Base-by-base conservation (phyloP, 805 yeast genomes). In the Clavispora phyllophila region DNA sequence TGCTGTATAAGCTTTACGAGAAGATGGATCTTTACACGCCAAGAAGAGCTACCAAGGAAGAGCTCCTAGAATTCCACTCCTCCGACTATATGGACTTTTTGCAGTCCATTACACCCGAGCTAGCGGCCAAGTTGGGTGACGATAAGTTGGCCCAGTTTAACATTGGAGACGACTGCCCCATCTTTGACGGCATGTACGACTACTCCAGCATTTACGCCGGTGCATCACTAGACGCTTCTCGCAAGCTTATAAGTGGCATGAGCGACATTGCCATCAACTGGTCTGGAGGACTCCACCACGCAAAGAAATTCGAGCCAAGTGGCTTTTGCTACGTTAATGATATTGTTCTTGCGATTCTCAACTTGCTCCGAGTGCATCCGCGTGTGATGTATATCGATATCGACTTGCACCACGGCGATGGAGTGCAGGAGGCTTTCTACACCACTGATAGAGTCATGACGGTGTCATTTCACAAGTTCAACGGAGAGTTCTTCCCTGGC, bases 281-380 rank as follows among this genome's bases (percentile, higher is more conserved):
- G 87, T 86, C 95, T 10, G 98, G 98, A 31, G 98, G 98, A 3
- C 72, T 91, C 37, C 98, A 91, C 63, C 98, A 91, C 66, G 98
- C 98, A 5, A 91, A 91, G 58, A 91, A 91, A 65, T 76, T 81
- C 36, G 96, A 89, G 62, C 96, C 98, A 7, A 80, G 89, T 44
- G 98, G 98, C 24, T 91, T 91, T 61, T 91, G 98, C 68, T 91
- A 91, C 57, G 83, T 89, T 36, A 91, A 91, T 65, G 98, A 91
- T 67, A 91, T 91, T 49, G 98, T 89, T 1, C 70, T 91, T 37
- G 88, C 95, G 37, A 87, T 90, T 34, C 70, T 91, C 48, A 88
- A 91, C 60, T 72, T 91, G 33, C 70, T 91, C 47, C 70, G 96
- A 41, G 88, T 87, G 50, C 96, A 90, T 64, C 93, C 96, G 33